A percentile compares a stretch with the other conserved stretches of the same genome.
phyloP scores from a whole-genome alignment of 179 eudicot species.

The Carnegiea gigantea region DNA sequence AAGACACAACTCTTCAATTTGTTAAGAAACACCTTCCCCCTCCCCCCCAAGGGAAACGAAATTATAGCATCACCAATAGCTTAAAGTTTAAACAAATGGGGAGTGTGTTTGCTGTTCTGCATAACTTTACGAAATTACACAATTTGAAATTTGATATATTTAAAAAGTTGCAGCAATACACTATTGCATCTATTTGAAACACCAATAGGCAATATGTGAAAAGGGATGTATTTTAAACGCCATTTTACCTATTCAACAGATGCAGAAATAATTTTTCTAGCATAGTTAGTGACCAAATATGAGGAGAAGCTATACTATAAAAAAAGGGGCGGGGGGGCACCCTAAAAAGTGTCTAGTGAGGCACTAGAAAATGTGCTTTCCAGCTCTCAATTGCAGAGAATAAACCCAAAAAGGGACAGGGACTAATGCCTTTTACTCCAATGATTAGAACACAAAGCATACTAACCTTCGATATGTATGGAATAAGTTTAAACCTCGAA shows the following conservation, averaged over 20 bases:
- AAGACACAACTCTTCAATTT: too few relatives aligned
- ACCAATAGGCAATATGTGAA: background rate
- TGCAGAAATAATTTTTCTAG: background rate
- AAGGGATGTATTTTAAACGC: background rate
- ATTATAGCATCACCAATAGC: too few relatives aligned
- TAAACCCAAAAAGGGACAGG: background rate
- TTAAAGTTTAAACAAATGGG: too few relatives aligned
- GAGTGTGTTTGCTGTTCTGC: too few relatives aligned
- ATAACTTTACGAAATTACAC: too few relatives aligned
- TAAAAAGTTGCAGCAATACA: too few relatives aligned
- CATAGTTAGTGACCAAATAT: background rate
- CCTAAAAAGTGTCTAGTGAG: background rate
- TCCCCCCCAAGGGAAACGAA: too few relatives aligned
- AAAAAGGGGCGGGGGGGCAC: too few relatives aligned
- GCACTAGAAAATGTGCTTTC: background rate
- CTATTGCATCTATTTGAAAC: background rate
- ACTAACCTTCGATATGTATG: slow-evolving; percentile 62
- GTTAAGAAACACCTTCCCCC: too few relatives aligned
- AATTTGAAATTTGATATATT: too few relatives aligned
- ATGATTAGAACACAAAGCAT: background rate
- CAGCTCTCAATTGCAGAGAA: background rate
- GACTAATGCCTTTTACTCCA: background rate
- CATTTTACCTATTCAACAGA: background rate
- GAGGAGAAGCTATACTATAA: background rate
- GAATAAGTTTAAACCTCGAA: slow-evolving; percentile 72